Evolutionary conservation across 192 early-diverging fungal genomes (phyloP).

Genomic region (Coemansia sp.): DNA sequence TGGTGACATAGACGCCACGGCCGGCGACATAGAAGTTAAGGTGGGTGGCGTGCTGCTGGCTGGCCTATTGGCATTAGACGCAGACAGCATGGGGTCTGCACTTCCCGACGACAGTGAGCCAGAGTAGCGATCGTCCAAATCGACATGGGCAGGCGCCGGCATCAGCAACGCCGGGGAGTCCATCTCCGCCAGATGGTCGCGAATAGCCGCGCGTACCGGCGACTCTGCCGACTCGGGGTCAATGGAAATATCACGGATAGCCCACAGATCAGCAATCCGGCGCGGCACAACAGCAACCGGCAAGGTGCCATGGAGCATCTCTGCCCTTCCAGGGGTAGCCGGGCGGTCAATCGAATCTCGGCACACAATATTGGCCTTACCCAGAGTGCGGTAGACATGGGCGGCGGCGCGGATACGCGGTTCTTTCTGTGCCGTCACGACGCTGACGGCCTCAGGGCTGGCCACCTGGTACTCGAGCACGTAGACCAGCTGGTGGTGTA

Average conservation of each 20-base stretch:
- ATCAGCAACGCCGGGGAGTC: not conserved
- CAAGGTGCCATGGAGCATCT: slow-evolving; percentile 21
- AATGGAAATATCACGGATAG: slow-evolving; percentile 8
- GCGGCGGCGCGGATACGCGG: slow-evolving; percentile 20
- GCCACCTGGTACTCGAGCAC: slow-evolving; percentile 22
- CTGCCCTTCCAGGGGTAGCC: not conserved
- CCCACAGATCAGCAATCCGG: slow-evolving; percentile 26
- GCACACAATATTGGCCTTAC: slow-evolving; percentile 22
- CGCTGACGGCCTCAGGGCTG: not conserved
- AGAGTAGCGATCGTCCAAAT: too few relatives aligned
- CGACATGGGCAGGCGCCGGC: too few relatives aligned
- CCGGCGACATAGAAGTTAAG: too few relatives aligned
- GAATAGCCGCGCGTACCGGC: not conserved
- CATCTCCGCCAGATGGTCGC: not conserved
- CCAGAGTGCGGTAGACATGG: slow-evolving; percentile 7
- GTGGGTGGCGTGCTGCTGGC: too few relatives aligned
- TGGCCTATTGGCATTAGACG: too few relatives aligned
- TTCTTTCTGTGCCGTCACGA: slow-evolving; percentile 2
- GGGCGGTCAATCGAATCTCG: slow-evolving; percentile 13
- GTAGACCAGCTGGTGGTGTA: slow-evolving; percentile 43
- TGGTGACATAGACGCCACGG: too few relatives aligned
- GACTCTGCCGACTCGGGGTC: slow-evolving; percentile 3
- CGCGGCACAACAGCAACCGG: slow-evolving; percentile 19
- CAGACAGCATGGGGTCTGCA: too few relatives aligned
- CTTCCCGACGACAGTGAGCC: too few relatives aligned